A percentile compares a stretch with the other conserved stretches of the same genome.
Conservation (phyloP, 192 early-diverging fungal species). For the Podila horticola region DNA sequence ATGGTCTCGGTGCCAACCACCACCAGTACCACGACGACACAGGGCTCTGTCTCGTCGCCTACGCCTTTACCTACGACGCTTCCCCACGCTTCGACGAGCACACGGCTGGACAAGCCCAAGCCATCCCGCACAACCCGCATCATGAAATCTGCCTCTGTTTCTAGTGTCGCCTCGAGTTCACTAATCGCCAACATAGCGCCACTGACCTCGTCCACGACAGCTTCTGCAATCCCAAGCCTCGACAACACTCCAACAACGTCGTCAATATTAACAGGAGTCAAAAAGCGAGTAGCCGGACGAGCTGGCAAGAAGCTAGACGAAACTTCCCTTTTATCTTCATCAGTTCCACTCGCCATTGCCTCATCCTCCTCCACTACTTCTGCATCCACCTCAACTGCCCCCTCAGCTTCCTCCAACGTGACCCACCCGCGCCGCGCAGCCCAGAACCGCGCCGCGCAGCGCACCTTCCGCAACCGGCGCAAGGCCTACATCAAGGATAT, state of each 20-base stretch:
- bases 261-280: not conserved
- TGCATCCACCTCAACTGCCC: not conserved
- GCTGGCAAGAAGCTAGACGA: not conserved
- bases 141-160: too few species aligned
- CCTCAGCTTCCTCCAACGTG: slow-evolving; percentile 6
- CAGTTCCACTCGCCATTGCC: not conserved
- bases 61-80: too few species aligned
- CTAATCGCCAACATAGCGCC: too few species aligned
- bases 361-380: not conserved
- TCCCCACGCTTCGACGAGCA: too few species aligned
- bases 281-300: too few species aligned
- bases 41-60: not conserved
- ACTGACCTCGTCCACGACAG: not conserved
- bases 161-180: too few species aligned
- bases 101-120: too few species aligned
- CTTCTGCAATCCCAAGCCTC: not conserved
- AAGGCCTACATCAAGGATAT: slow-evolving; percentile 84
- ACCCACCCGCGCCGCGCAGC: slow-evolving; percentile 77
- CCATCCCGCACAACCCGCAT: too few species aligned
- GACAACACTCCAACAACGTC: too few species aligned
- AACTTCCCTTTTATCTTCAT: not conserved
- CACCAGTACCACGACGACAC: slow-evolving; percentile 17
- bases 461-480: slow-evolving; percentile 89
- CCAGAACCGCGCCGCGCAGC: slow-evolving; percentile 94
- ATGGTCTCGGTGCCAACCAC: not conserved